A percentile compares a stretch with the other conserved stretches of the same genome.
phyloP scores from a whole-genome alignment of 1,139 yeast species.

The Protomyces macrosporus region DNA sequence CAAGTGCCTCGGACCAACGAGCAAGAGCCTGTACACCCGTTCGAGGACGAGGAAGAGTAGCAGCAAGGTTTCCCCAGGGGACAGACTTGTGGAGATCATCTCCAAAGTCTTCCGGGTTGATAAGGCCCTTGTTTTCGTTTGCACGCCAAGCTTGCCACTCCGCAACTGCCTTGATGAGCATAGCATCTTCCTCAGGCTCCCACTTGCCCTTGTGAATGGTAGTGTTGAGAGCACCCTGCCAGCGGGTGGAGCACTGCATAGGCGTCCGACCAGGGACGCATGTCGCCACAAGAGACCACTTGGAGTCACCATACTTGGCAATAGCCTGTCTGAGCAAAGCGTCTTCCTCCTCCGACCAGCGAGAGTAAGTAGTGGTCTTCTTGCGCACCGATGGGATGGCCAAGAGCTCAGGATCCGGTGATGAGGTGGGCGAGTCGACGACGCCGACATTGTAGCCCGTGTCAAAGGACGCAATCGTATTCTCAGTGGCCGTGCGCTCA shows the following conservation, averaged over 20 bases:
- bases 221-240: conserved; percentile 26
- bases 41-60: conserved; percentile 39
- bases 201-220: conserved; percentile 26
- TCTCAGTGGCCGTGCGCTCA: background rate
- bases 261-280: conserved; percentile 27
- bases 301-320: conserved; percentile 16
- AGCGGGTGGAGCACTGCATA: conserved; percentile 27
- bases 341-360: conserved; percentile 24
- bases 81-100: conserved; percentile 17
- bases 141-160: conserved; percentile 26
- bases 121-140: conserved; percentile 8
- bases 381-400: background rate
- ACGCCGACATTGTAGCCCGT: background rate
- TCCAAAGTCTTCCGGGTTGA: conserved; percentile 1
- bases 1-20: conserved; percentile 80
- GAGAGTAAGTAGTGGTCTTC: conserved; percentile 14
- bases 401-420: background rate
- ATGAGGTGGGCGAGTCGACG: conserved; percentile 5
- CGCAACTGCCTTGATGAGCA: conserved; percentile 19
- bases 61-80: conserved; percentile 24
- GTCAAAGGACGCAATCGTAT: background rate
- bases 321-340: conserved; percentile 11
- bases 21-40: conserved; percentile 96
- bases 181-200: conserved; percentile 25
- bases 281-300: conserved; percentile 23